These are phyloP conservation scores for Calocybe gangraenosa DNA, from an alignment of 768 basidiomycete genomes.

Conservation along the genomic window DNA sequence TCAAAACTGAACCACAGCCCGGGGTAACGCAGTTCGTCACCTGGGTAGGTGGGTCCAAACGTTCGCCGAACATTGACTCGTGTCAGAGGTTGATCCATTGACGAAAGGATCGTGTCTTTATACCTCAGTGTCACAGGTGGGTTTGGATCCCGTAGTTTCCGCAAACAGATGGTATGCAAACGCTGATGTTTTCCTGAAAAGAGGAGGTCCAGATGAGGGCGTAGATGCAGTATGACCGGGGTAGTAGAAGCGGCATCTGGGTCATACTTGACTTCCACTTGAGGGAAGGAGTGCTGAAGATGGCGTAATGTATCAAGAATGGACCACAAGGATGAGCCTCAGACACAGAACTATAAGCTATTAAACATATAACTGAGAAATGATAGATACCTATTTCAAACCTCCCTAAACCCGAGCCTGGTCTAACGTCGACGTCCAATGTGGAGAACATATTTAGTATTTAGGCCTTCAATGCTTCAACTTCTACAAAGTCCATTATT, in stretches of 20 bases:
- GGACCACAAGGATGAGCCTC: constrained; percentile 78
- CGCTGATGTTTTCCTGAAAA: constrained; percentile 79
- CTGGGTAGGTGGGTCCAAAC: constrained; percentile 82
- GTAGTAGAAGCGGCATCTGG: constrained; percentile 65
- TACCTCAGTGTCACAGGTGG: constrained; percentile 69
- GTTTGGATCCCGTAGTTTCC: constrained; percentile 60
- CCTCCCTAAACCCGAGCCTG: constrained; percentile 70
- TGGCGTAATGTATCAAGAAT: constrained; percentile 65
- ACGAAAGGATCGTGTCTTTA: constrained; percentile 59
- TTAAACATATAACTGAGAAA: not conserved
- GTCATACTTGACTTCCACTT: constrained; percentile 82
- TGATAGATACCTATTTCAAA: constrained; percentile 63
- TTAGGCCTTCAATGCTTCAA: too few species aligned
- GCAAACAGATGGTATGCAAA: constrained; percentile 72
- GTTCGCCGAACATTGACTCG: constrained; percentile 63
- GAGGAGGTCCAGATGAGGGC: constrained; percentile 80
- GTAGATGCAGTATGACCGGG: constrained; percentile 72
- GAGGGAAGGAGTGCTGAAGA: constrained; percentile 67
- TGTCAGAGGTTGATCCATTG: constrained; percentile 54
- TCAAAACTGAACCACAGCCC: constrained; percentile 84
- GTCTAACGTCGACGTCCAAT: constrained; percentile 72
- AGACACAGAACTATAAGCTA: not conserved
- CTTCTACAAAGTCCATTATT: too few species aligned
- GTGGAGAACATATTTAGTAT: constrained; percentile 61
- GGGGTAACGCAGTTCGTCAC: constrained; percentile 74